Evolutionary conservation across 371 early-diverging fungal species (phyloP), one percentile per base, ranked within the genome.

Genomic region (Massospora cicadina): DNA sequence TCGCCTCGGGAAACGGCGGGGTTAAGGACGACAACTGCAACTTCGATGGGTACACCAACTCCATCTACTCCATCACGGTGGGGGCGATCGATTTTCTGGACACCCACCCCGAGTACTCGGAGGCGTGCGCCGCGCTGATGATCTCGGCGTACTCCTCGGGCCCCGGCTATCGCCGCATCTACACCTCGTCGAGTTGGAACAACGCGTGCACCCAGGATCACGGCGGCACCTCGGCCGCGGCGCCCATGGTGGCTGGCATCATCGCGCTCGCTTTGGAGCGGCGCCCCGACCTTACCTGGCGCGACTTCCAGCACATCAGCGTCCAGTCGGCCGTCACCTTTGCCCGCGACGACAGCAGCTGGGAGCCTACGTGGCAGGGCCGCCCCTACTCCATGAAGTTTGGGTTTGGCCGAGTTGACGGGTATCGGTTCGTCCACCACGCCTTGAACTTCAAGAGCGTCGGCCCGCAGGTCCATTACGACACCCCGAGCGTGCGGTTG

Each of bases 141-240:
- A 87, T 88, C 0, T 88, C 87, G 2, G 87, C 90, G 58, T 95
- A 93, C 72, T 89, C 90, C 56, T 86, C 90, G 68, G 0, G 24
- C 3, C 53, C 65, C 12, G 54, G 29, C n/a, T 54, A 43, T 65
- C 43, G 53, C 26, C 29, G 24, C 57, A 43, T 88, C 88, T 86
- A 82, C 65, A 97, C 98, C 1, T 89, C 95, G 23, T 88, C 93
- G 68, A 73, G 79, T 2, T 89, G 89, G 2, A 67, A 77, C 54
- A 76, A 78, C 29, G 67, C 73, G 54, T 95, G 93, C 73, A 85
- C 86, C 13, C 71, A 76, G 58, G 65, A 69, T 13, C 97, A 95
- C 70, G 93, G 94, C 31, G 98, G 98, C 24, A 98, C 98, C 0
- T 94, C 95, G 1, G 98, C 98, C 1, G 97, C 98, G 0, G 97